These are phyloP conservation scores for Saccharomyces mikatae DNA, from an alignment of 805 yeast species.

Conservation along the genomic window DNA sequence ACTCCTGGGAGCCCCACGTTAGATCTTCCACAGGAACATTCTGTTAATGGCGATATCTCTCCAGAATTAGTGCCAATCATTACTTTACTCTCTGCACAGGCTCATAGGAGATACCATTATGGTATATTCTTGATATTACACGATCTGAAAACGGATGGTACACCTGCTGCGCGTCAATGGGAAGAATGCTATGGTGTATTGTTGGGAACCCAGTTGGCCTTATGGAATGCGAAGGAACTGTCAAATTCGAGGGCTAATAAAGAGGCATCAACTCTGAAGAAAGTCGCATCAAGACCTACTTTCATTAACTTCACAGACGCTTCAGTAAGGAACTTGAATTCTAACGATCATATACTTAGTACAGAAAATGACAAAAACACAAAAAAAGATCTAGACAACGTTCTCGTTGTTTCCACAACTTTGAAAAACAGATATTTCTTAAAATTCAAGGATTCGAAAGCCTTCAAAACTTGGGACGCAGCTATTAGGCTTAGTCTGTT, in stretches of 20 bases:
- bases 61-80: constrained; percentile 57
- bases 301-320: constrained; percentile 91
- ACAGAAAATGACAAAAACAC: constrained; percentile 35
- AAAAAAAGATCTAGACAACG: constrained; percentile 51
- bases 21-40: constrained; percentile 11
- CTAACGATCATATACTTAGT: constrained; percentile 58
- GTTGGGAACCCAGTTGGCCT: constrained; percentile 83
- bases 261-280: constrained; percentile 36
- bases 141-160: constrained; percentile 76
- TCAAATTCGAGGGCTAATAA: constrained; percentile 41
- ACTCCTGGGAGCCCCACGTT: constrained; percentile 5
- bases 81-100: constrained; percentile 63
- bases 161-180: constrained; percentile 81
- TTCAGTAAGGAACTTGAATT: constrained; percentile 63
- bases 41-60: constrained; percentile 17
- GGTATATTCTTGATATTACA: constrained; percentile 68
- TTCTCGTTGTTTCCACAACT: constrained; percentile 83
- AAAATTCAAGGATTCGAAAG: constrained; percentile 61
- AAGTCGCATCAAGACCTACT: constrained; percentile 62
- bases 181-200: constrained; percentile 85
- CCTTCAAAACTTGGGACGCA: constrained; percentile 68
- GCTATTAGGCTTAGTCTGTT: constrained; percentile 74
- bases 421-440: constrained; percentile 78
- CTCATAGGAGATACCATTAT: constrained; percentile 66
- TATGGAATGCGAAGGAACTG: constrained; percentile 76